Evolutionary conservation across 1,139 yeast genomes (phyloP).

Genomic region (Yamadazyma atmosphaerica): DNA sequence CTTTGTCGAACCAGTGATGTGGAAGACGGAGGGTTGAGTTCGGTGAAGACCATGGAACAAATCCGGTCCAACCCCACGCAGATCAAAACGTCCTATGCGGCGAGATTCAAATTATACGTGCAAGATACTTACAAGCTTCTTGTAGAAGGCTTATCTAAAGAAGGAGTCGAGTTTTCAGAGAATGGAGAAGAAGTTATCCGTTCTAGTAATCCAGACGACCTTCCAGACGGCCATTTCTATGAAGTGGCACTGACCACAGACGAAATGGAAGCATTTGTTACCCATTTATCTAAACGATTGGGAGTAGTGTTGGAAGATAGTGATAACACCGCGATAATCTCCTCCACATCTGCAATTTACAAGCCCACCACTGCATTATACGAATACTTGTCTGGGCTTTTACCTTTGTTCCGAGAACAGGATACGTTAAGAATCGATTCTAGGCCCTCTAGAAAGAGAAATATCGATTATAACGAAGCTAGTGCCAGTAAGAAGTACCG

Average conservation of each 20-base stretch:
- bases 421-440: conserved; percentile 3
- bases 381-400: conserved; percentile 23
- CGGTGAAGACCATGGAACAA: conserved; percentile 33
- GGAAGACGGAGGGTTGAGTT: conserved; percentile 39
- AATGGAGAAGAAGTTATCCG: conserved; percentile 26
- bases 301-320: conserved; percentile 15
- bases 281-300: conserved; percentile 24
- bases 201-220: conserved; percentile 6
- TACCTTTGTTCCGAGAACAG: conserved; percentile 20
- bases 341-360: conserved; percentile 25
- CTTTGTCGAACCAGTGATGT: conserved; percentile 44
- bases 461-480: conserved; percentile 12
- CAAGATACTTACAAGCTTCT: conserved; percentile 46
- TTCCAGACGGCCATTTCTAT: conserved; percentile 33
- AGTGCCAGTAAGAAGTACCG: conserved; percentile 6
- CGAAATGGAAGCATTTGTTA: conserved; percentile 34
- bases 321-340: conserved; percentile 11
- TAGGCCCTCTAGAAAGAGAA: conserved; percentile 14
- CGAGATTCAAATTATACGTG: conserved; percentile 50
- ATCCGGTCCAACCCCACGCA: conserved; percentile 20
- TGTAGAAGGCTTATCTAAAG: conserved; percentile 23
- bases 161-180: conserved; percentile 39
- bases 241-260: conserved; percentile 41
- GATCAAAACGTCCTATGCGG: conserved; percentile 24
- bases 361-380: conserved; percentile 28